phyloP scores from a whole-genome alignment of 371 early-diverging fungal species.

The Mortierella sp. region DNA sequence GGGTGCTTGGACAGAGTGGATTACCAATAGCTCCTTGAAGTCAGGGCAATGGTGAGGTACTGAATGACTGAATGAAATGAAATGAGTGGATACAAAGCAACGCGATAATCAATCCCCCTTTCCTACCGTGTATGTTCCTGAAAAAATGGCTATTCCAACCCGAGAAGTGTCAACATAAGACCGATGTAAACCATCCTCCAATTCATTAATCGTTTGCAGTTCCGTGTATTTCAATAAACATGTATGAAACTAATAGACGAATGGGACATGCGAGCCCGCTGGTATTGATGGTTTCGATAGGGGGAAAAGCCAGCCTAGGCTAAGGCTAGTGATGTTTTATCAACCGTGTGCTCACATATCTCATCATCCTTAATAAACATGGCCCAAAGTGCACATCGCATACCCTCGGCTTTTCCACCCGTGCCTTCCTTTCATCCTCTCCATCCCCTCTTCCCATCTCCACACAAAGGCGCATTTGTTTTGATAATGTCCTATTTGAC shows the following conservation, averaged over 20 bases:
- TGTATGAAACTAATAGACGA: not conserved
- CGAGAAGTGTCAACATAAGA: not conserved
- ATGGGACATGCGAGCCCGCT: not conserved
- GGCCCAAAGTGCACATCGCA: not conserved
- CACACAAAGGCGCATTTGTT: not conserved
- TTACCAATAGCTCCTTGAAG: not conserved
- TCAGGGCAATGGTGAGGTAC: not conserved
- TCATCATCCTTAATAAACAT: not conserved
- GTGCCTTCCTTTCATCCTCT: not conserved
- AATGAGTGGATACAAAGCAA: not conserved
- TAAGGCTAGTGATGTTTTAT: not conserved
- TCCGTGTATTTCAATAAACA: not conserved
- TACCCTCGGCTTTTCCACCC: not conserved
- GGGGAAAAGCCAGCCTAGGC: not conserved
- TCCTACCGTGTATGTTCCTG: not conserved
- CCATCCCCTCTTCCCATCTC: not conserved
- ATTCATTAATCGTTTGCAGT: too few species aligned
- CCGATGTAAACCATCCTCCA: too few species aligned
- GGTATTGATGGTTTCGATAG: not conserved
- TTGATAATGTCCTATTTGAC: not conserved
- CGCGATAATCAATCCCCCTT: not conserved
- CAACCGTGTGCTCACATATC: slow-evolving; percentile 8
- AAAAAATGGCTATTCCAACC: not conserved
- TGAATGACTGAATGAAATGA: not conserved
- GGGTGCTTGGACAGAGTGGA: not conserved